Evolutionary conservation across 352 stramenopile genomes (phyloP).

Genomic region (Pythium vanterpoolii): DNA sequence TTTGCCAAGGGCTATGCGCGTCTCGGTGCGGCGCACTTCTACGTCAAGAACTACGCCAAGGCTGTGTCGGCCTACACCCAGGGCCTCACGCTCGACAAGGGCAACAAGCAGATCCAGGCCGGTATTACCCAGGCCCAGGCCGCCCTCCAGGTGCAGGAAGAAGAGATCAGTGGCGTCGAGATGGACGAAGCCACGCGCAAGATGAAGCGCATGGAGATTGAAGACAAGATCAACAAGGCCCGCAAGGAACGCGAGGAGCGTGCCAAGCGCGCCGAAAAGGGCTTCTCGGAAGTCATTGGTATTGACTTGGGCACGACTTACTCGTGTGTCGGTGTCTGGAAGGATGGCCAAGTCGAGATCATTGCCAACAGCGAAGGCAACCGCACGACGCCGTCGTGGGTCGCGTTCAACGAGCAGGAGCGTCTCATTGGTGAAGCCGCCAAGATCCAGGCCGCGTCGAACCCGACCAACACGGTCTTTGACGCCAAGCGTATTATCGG

Average conservation of each 20-base stretch:
- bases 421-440: slow-evolving; percentile 94
- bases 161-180: slow-evolving; percentile 80
- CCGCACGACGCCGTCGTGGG: slow-evolving; percentile 94
- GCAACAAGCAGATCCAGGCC: slow-evolving; percentile 83
- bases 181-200: slow-evolving; percentile 88
- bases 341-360: slow-evolving; percentile 95
- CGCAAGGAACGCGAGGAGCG: slow-evolving; percentile 83
- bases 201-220: slow-evolving; percentile 89
- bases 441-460: slow-evolving; percentile 94
- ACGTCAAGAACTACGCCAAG: slow-evolving; percentile 89
- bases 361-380: slow-evolving; percentile 96
- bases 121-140: slow-evolving; percentile 81
- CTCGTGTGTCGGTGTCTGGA: slow-evolving; percentile 96
- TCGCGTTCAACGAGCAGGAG: slow-evolving; percentile 94
- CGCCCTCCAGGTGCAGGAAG: slow-evolving; percentile 78
- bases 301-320: slow-evolving; percentile 96
- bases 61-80: slow-evolving; percentile 78
- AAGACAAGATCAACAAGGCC: slow-evolving; percentile 89
- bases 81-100: slow-evolving; percentile 75
- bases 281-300: slow-evolving; percentile 84
- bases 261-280: slow-evolving; percentile 82
- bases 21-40: slow-evolving; percentile 83
- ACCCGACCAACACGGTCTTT: slow-evolving; percentile 42
- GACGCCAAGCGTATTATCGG: slow-evolving; percentile 79
- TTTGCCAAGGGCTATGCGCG: slow-evolving; percentile 87